Evolutionary conservation across 73 alveolate species (phyloP).

Genomic region (Paramecium pentaurelia): DNA sequence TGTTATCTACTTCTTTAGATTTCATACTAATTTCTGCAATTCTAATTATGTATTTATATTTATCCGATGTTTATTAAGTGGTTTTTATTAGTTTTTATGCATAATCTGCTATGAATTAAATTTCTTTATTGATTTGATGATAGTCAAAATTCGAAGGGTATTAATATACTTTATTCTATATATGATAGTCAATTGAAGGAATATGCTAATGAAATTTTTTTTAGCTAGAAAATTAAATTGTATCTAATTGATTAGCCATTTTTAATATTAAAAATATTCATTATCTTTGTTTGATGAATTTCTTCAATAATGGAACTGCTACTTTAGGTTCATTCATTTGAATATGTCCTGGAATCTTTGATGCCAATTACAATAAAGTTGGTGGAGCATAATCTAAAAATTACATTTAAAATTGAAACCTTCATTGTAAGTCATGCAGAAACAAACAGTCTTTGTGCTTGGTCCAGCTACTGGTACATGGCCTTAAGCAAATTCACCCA

Average conservation of each 20-base stretch:
- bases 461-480: constrained; percentile 26
- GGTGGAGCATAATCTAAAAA: constrained; percentile 25
- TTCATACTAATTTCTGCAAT: background rate
- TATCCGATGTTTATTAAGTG: background rate
- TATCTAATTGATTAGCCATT: constrained; percentile 3
- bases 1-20: background rate
- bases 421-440: constrained; percentile 42
- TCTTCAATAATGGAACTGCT: constrained; percentile 14
- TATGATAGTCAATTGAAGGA: background rate
- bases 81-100: background rate
- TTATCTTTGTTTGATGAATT: constrained; percentile 33
- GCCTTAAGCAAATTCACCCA: constrained; percentile 50
- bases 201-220: background rate
- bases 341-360: constrained; percentile 34
- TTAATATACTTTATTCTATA: background rate
- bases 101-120: background rate
- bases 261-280: background rate
- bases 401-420: background rate
- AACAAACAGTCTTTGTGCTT: background rate
- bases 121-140: background rate
- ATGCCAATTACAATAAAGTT: constrained; percentile 19
- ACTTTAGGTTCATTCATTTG: background rate
- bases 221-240: background rate
- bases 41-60: background rate
- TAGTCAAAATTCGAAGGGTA: background rate